These are phyloP conservation scores for Rhizopus microsporus DNA, from an alignment of 371 early-diverging fungal genomes.

Conservation along the genomic window DNA sequence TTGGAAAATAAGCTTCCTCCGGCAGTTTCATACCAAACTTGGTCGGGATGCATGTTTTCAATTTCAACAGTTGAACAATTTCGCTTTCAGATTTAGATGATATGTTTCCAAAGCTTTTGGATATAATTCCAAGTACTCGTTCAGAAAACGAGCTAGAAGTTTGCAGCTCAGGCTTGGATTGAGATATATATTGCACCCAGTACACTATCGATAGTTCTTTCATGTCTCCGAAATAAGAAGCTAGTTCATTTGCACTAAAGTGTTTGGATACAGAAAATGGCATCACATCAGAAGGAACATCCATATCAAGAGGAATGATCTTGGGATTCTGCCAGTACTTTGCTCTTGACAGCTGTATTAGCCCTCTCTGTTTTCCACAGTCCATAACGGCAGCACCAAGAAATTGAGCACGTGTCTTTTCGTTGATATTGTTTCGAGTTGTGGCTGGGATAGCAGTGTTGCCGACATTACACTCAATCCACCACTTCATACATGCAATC, in stretches of 20 bases:
- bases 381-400: slow-evolving; percentile 43
- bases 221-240: slow-evolving; percentile 56
- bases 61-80: slow-evolving; percentile 51
- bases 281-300: slow-evolving; percentile 61
- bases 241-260: slow-evolving; percentile 60
- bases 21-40: slow-evolving; percentile 71
- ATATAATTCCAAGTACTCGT: slow-evolving; percentile 56
- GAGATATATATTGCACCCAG: slow-evolving; percentile 64
- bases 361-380: slow-evolving; percentile 37
- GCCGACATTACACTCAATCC: slow-evolving; percentile 51
- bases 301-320: slow-evolving; percentile 60
- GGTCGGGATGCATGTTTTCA: slow-evolving; percentile 72
- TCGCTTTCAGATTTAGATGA: slow-evolving; percentile 41
- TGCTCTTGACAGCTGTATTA: slow-evolving; percentile 45
- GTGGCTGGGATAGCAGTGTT: slow-evolving; percentile 19
- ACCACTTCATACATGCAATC: slow-evolving; percentile 79
- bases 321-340: slow-evolving; percentile 65
- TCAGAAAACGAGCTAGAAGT: slow-evolving; percentile 65
- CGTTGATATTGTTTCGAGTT: slow-evolving; percentile 14
- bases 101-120: slow-evolving; percentile 53
- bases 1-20: slow-evolving; percentile 74
- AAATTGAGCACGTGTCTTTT: slow-evolving; percentile 18
- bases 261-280: slow-evolving; percentile 67
- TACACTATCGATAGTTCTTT: slow-evolving; percentile 61
- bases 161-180: slow-evolving; percentile 50